Evolutionary conservation across 1,284 basidiomycete genomes (phyloP).

Genomic region (Trichosporon sp.): DNA sequence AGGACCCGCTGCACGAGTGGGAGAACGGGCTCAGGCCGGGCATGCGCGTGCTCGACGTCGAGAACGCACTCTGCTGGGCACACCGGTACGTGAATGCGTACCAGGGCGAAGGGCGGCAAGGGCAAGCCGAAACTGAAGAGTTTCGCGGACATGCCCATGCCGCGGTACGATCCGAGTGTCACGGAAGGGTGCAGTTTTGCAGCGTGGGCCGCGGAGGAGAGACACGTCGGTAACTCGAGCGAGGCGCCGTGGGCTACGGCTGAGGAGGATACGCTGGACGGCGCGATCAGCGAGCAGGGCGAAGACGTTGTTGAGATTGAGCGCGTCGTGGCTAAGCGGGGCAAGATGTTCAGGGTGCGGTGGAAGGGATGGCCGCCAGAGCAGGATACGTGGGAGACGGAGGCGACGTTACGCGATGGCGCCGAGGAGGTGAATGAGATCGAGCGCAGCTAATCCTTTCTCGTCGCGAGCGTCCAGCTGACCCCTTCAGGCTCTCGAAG

Average conservation of each 20-base stretch:
- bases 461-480: neutral
- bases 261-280: slow-evolving; percentile 29
- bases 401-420: slow-evolving; percentile 29
- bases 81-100: slow-evolving; percentile 40
- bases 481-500: slow-evolving; percentile 30
- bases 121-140: slow-evolving; percentile 20
- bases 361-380: slow-evolving; percentile 45
- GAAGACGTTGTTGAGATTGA: slow-evolving; percentile 42
- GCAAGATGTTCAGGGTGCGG: slow-evolving; percentile 39
- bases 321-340: slow-evolving; percentile 36
- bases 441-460: too few relatives aligned
- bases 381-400: slow-evolving; percentile 45
- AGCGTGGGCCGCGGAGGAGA: slow-evolving; percentile 40
- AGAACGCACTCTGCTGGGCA: slow-evolving; percentile 46
- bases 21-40: slow-evolving; percentile 38
- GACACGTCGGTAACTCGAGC: slow-evolving; percentile 19
- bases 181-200: slow-evolving; percentile 26
- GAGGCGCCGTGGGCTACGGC: slow-evolving; percentile 30
- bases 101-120: slow-evolving; percentile 13
- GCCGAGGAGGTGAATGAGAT: slow-evolving; percentile 35
- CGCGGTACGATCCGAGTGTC: slow-evolving; percentile 24
- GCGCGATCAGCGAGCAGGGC: slow-evolving; percentile 21
- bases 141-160: slow-evolving; percentile 30
- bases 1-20: slow-evolving; percentile 40
- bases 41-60: slow-evolving; percentile 42